A percentile compares a stretch with the other conserved stretches of the same genome.
Evolutionary conservation across 352 stramenopile species (phyloP).

Genomic region (Pilasporangium apinafurcum): DNA sequence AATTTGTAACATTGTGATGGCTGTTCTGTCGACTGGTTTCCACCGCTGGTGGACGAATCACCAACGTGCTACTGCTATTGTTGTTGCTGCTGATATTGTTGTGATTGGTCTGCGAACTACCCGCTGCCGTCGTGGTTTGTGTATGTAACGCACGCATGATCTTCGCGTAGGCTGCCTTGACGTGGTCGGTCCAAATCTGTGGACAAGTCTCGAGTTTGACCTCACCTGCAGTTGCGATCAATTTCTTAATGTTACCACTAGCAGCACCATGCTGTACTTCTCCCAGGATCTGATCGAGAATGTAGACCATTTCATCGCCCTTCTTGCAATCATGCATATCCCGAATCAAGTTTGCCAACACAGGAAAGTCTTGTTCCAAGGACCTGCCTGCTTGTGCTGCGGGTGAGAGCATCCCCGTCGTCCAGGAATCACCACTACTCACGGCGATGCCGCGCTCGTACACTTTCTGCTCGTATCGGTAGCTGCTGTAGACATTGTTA

Average conservation of each 20-base stretch:
- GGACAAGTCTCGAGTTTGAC: constrained; percentile 56
- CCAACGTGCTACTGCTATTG: constrained; percentile 5
- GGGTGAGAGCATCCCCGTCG: constrained; percentile 24
- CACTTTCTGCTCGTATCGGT: constrained; percentile 58
- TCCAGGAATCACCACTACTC: constrained; percentile 3
- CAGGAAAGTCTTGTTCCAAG: constrained; percentile 63
- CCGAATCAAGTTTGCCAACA: constrained; percentile 69
- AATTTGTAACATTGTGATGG: constrained; percentile 15
- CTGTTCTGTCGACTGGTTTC: constrained; percentile 8
- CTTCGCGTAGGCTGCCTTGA: constrained; percentile 67
- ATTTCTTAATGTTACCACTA: constrained; percentile 65
- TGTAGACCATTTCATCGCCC: constrained; percentile 80
- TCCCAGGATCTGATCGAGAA: constrained; percentile 73
- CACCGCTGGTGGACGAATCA: constrained; percentile 1
- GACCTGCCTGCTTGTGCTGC: constrained; percentile 40
- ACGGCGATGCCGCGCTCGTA: constrained; percentile 9
- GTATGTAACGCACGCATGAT: constrained; percentile 76
- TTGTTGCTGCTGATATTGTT: too few relatives aligned
- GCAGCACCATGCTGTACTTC: constrained; percentile 64
- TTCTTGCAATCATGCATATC: constrained; percentile 70
- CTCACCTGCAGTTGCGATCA: constrained; percentile 65
- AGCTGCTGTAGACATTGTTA: constrained; percentile 63
- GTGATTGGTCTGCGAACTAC: neutral
- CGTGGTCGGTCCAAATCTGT: constrained; percentile 57
- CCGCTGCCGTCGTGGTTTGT: constrained; percentile 10